A percentile compares a stretch with the other conserved stretches of the same genome.
Evolutionary conservation across 2,329 filamentous ascomycete species (phyloP).

Genomic region (Penicillium crustosum): DNA sequence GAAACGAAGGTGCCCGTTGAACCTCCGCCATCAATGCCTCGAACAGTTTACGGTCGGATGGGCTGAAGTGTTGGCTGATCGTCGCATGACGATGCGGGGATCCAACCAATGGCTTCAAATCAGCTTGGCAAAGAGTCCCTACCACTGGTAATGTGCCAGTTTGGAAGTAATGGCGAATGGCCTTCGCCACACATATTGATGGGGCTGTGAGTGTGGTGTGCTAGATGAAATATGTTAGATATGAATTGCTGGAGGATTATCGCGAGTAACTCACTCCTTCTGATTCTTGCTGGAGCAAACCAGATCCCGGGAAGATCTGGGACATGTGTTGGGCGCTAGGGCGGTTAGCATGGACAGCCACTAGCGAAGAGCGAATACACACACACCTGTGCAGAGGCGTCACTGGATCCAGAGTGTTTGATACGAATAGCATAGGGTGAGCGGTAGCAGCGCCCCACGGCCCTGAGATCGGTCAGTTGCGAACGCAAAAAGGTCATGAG

Average conservation of each 20-base stretch:
- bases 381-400: conserved; percentile 51
- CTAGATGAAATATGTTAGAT: conserved; percentile 16
- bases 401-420: conserved; percentile 60
- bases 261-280: conserved; percentile 38
- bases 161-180: conserved; percentile 45
- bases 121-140: conserved; percentile 38
- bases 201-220: conserved; percentile 38
- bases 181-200: conserved; percentile 38
- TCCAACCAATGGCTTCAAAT: conserved; percentile 37
- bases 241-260: background rate
- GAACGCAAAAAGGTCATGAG: background rate
- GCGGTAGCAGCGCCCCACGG: conserved; percentile 35
- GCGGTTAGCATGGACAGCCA: background rate
- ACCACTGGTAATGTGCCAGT: conserved; percentile 39
- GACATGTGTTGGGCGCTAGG: conserved; percentile 39
- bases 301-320: conserved; percentile 44
- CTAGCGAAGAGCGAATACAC: background rate
- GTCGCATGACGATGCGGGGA: conserved; percentile 5
- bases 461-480: conserved; percentile 15
- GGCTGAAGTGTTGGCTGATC: conserved; percentile 8
- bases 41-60: conserved; percentile 15
- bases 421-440: conserved; percentile 58
- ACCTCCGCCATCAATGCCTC: conserved; percentile 21
- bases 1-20: conserved; percentile 1
- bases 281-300: conserved; percentile 48